Evolutionary conservation across 192 early-diverging fungal species (phyloP).

Genomic region (Coemansia sp.): DNA sequence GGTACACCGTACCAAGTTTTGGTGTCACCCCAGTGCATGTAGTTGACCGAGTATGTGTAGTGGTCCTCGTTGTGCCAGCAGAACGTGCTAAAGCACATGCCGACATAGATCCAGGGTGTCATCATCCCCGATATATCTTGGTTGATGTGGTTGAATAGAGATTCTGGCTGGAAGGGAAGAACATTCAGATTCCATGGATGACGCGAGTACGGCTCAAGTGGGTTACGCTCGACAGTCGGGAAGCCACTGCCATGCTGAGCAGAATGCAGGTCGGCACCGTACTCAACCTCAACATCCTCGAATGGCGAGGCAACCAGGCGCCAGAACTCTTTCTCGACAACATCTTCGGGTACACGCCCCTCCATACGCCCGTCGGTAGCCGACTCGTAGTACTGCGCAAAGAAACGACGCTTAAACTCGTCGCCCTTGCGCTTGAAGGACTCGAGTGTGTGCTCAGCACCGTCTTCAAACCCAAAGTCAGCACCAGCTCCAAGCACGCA

Average conservation of each 20-base stretch:
- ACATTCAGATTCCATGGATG: slow-evolving; percentile 89
- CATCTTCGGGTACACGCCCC: slow-evolving; percentile 65
- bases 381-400: slow-evolving; percentile 53
- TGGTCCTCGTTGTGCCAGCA: slow-evolving; percentile 99
- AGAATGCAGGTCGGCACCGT: slow-evolving; percentile 93
- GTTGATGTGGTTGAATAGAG: slow-evolving; percentile 83
- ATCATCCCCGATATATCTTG: slow-evolving; percentile 97
- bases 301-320: slow-evolving; percentile 80
- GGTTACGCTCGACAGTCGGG: slow-evolving; percentile 65
- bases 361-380: slow-evolving; percentile 8
- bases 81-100: slow-evolving; percentile 93
- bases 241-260: slow-evolving; percentile 91
- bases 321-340: slow-evolving; percentile 93
- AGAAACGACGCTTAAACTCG: slow-evolving; percentile 77
- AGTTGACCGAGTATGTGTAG: slow-evolving; percentile 95
- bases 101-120: slow-evolving; percentile 96
- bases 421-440: slow-evolving; percentile 78
- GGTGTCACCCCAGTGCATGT: slow-evolving; percentile 92
- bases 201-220: slow-evolving; percentile 62
- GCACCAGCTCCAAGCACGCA: slow-evolving; percentile 75
- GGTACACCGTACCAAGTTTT: slow-evolving; percentile 99
- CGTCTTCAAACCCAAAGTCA: slow-evolving; percentile 95
- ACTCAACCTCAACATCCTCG: slow-evolving; percentile 90
- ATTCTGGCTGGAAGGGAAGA: slow-evolving; percentile 75
- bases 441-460: slow-evolving; percentile 69